Evolutionary conservation across 352 stramenopile species (phyloP).

Genomic region (Globisporangium echinulatum): DNA sequence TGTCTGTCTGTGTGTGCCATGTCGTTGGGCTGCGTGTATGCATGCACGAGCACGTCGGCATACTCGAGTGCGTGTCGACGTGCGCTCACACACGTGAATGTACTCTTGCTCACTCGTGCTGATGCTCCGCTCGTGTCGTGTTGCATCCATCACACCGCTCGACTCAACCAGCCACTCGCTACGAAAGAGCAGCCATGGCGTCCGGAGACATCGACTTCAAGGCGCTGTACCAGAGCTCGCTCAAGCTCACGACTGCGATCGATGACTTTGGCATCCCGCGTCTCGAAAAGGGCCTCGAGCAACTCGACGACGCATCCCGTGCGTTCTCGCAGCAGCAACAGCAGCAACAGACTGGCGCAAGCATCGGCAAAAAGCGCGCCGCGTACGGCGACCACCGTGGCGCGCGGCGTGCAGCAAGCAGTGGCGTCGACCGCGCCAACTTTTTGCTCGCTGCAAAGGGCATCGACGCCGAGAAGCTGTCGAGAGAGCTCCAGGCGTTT

Average conservation of each 20-base stretch:
- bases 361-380: conserved; percentile 46
- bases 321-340: conserved; percentile 36
- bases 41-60: neutral
- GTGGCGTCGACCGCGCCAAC: conserved; percentile 62
- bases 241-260: conserved; percentile 77
- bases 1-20: neutral
- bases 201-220: conserved; percentile 69
- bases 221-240: conserved; percentile 82
- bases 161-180: neutral
- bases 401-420: conserved; percentile 9
- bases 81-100: no score
- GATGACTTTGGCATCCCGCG: conserved; percentile 69
- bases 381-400: conserved; percentile 9
- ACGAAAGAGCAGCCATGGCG: conserved; percentile 11
- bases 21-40: neutral
- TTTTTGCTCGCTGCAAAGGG: conserved; percentile 80
- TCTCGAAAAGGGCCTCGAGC: conserved; percentile 73
- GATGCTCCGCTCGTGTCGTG: neutral
- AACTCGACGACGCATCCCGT: conserved; percentile 69
- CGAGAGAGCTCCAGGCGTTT: conserved; percentile 73
- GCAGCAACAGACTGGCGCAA: conserved; percentile 3
- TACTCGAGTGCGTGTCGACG: no score
- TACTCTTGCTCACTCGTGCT: neutral
- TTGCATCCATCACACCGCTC: no score
- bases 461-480: conserved; percentile 85